Conservation (phyloP, 163 green algal species). For the Scenedesmus sp. region DNA sequence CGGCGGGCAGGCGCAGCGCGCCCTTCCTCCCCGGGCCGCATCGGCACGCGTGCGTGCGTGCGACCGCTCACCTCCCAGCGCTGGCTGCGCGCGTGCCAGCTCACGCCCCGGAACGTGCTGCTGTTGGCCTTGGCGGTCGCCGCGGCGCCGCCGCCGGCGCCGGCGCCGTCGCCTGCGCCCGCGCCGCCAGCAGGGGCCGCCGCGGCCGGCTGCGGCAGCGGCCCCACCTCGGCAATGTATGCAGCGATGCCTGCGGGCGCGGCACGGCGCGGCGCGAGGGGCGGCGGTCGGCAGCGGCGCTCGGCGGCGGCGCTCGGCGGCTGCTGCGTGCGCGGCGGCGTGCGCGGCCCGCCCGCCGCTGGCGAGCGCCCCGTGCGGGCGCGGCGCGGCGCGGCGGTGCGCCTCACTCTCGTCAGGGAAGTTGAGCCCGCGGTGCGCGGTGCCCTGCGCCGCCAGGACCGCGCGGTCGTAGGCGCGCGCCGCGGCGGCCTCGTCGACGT, state of each 20-base stretch:
- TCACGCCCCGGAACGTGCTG: slow-evolving; percentile 62
- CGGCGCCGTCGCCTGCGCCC: not conserved
- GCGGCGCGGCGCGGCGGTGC: not conserved
- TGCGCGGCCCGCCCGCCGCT: no score
- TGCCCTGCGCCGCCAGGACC: slow-evolving; percentile 63
- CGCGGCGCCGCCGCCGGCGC: slow-evolving; percentile 19
- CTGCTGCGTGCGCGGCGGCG: no score
- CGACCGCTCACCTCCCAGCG: slow-evolving; percentile 59
- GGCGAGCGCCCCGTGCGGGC: no score
- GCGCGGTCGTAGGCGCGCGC: slow-evolving; percentile 89
- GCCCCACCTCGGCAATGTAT: not conserved
- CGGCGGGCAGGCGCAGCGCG: no score
- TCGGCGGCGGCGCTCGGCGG: no score
- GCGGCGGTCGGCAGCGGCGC: no score
- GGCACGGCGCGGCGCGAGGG: no score
- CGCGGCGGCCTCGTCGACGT: slow-evolving; percentile 82
- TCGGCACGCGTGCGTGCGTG: not conserved
- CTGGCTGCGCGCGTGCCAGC: slow-evolving; percentile 65
- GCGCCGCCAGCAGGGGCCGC: no score
- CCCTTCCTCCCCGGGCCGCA: not conserved
- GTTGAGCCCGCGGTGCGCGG: slow-evolving; percentile 61
- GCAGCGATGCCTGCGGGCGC: not conserved
- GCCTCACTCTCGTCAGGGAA: slow-evolving; percentile 67
- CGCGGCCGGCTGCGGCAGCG: not conserved
- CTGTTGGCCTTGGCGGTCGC: slow-evolving; percentile 10